Evolutionary conservation across 2,329 filamentous ascomycete genomes (phyloP), one percentile per base, ranked within the genome.

Genomic region (Phyllosticta citrichinensis): DNA sequence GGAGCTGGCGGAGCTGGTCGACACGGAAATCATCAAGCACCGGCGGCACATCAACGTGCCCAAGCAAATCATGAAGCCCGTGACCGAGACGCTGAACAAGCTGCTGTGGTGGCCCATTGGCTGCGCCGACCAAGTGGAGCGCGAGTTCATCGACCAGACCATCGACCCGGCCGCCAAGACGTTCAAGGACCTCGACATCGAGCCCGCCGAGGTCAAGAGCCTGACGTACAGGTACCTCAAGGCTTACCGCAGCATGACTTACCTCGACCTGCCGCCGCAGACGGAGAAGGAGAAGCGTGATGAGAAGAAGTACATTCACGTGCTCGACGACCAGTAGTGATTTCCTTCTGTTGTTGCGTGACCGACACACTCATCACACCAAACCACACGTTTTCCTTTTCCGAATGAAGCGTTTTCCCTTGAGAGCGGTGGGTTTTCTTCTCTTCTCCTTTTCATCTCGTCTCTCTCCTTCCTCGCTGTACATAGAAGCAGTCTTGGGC

Each of bases 251-350:
- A 93, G 89, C 77, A 84, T 88, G 62, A 84, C 86, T 69, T 94
- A 87, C 83, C 96, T 95, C 76, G 93, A 99, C 73, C 82, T 97
- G 66, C 94, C 94, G 57, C 93, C 94, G 56, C 87, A 93, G 70
- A 97, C 93, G 35, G 93, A 97, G 79, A 89, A 88, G 76, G 94
- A 99, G 82, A 94, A 87, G 83, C 83, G 84, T 69, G 92, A 97
- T 76, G 92, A 97, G 77, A 94, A 87, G 83, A 94, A 97, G 81
- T 99, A 96, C 75, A 79, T 97, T 74, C 94, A 99, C 75, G 92
- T 99, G 63, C 66, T 74, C 57, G 73, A 74, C 52, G 70, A 74
- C 64, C 73, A 74, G 65, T 74, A 72, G 67, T 64, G 14, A 35
- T 52, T 47, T 54, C 35, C 40, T 61, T 56, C 55, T 19, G 55